phyloP scores from a whole-genome alignment of 345 rosid genomes.

The Sonneratia caseolaris region DNA sequence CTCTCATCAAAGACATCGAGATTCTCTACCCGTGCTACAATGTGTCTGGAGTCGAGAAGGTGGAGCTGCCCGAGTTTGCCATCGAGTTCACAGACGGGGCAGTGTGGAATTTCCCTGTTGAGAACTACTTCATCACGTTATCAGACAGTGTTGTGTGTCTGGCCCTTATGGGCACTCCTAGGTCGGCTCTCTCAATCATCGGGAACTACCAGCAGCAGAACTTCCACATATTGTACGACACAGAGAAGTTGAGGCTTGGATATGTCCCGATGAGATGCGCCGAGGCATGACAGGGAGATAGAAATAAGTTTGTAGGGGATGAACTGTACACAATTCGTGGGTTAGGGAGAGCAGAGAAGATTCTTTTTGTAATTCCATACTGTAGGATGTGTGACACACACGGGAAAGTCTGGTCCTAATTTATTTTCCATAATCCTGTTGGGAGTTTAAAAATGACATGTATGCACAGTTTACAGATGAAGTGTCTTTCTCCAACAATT shows the following conservation, averaged over 20 bases:
- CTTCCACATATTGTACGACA: constrained; percentile 81
- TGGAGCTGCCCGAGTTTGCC: constrained; percentile 62
- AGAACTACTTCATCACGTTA: constrained; percentile 66
- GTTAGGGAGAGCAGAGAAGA: neutral
- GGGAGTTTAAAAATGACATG: no score
- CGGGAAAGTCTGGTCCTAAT: no score
- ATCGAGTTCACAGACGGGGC: constrained; percentile 68
- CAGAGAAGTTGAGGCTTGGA: constrained; percentile 77
- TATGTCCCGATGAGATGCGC: constrained; percentile 76
- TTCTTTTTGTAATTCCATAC: neutral
- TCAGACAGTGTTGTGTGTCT: constrained; percentile 62
- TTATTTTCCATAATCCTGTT: no score
- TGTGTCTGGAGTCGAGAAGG: constrained; percentile 49
- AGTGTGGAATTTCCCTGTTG: constrained; percentile 76
- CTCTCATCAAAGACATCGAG: constrained; percentile 38
- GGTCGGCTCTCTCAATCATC: constrained; percentile 69
- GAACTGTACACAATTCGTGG: no score
- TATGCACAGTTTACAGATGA: no score
- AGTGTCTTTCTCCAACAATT: no score
- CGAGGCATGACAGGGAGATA: constrained; percentile 24
- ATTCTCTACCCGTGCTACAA: constrained; percentile 78
- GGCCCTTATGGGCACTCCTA: constrained; percentile 77
- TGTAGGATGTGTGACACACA: no score
- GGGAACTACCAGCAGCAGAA: constrained; percentile 98
- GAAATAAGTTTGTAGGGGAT: neutral